Evolutionary conservation across 2,329 filamentous ascomycete species (phyloP), one percentile per base, ranked within the genome.

Genomic region (Alternaria incomplexa): DNA sequence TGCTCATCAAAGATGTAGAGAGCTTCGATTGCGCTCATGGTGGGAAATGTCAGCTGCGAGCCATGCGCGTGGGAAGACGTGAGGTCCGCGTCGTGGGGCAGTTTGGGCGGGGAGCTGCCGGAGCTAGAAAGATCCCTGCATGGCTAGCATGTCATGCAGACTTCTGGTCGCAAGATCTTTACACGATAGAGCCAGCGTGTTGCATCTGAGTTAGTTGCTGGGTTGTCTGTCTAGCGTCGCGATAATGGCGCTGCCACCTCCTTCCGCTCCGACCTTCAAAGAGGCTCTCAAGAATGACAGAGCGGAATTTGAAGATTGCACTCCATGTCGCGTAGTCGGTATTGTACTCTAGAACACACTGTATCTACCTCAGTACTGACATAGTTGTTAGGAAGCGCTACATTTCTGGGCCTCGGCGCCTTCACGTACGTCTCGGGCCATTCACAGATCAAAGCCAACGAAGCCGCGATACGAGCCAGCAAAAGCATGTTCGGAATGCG

Each of bases 1-100:
- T 94, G 89, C 85, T 97, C 94, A 87, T 98, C 94, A 81, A 92
- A 97, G 79, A 99, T 93, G 85, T 98, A 95, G 76, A 99, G 86
- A 79, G 95, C 96, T 85, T 98, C 95, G 77, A 99, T 92, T 78
- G 92, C 89, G 83, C 93, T 82, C 83, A 85, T 85, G 61, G 61
- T 56, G 44, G 30, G 23, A 15, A 47, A 32, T 59, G 62, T 67
- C 58, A 62, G 62, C 61, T 62, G 46, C 30, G 47, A 61, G 66
- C 66, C 68, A 75, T 72, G 63, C 52, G 61, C 65, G 51, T 62
- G 52, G 25, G 58, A 51, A 46, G 59, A 56, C 28, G 62, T 54
- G 58, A 65, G 55, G 63, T 56, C 51, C 56, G 50, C 45, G 40
- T 58, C 36, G 70, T 70, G 64, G 66, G 69, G 72, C 53, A 50